phyloP scores from a whole-genome alignment of 176 grass and related monocot genomes.

The Eleusine indica region DNA sequence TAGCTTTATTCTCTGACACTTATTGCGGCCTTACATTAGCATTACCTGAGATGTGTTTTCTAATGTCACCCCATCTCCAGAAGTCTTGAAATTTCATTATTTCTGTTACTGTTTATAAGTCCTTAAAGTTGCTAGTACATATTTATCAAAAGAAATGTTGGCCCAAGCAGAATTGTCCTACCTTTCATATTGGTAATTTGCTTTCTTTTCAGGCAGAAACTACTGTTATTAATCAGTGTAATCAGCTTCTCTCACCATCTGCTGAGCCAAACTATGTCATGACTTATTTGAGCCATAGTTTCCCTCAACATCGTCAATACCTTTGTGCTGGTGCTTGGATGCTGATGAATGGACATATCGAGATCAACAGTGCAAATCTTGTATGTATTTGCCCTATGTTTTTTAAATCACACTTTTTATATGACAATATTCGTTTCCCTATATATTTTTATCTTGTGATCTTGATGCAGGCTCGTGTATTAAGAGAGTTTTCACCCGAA shows the following conservation, averaged over 20 bases:
- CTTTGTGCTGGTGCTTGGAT: slow-evolving; percentile 98
- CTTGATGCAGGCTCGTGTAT: slow-evolving; percentile 74
- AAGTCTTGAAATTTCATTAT: slow-evolving; percentile 22
- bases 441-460: slow-evolving; percentile 42
- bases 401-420: slow-evolving; percentile 25
- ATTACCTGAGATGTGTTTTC: not conserved
- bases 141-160: slow-evolving; percentile 30
- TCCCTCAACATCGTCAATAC: slow-evolving; percentile 84
- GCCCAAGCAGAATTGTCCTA: slow-evolving; percentile 14
- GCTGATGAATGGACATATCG: slow-evolving; percentile 85
- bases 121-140: slow-evolving; percentile 27
- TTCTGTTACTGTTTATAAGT: not conserved
- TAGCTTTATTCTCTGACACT: not conserved
- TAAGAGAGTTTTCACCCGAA: slow-evolving; percentile 93
- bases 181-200: slow-evolving; percentile 25
- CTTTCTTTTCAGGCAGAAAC: slow-evolving; percentile 64
- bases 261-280: slow-evolving; percentile 81
- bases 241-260: slow-evolving; percentile 82
- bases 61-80: slow-evolving; percentile 3
- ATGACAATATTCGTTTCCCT: not conserved
- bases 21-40: not conserved
- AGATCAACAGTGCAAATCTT: slow-evolving; percentile 91
- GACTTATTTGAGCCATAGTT: slow-evolving; percentile 90
- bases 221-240: slow-evolving; percentile 95
- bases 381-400: slow-evolving; percentile 44